Evolutionary conservation across 2,329 filamentous ascomycete species (phyloP), one percentile per base, ranked within the genome.

Genomic region (Massarina eburnea): DNA sequence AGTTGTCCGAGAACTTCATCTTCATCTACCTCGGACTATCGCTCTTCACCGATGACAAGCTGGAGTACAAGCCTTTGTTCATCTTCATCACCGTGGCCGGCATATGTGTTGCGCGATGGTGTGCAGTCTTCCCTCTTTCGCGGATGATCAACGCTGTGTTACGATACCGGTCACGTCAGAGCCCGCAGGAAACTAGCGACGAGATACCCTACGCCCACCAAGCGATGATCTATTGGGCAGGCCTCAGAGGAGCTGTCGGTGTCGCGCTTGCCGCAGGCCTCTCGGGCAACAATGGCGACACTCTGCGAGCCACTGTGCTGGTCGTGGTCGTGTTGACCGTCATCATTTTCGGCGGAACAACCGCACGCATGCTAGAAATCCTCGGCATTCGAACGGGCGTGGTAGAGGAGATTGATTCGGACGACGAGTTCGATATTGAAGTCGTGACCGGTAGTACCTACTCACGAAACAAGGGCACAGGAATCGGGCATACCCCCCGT

Each of bases 221-320:
- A 71, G 91, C 88, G n/a, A 97, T 99, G 94, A 82, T 99, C n/a
- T 99, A 95, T 74, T 99, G 94, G 94, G 94, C 94, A 14, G 94
- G 94, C 20, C 79, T 99, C 22, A 89, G 94, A 52, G 94, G 94
- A 60, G 94, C 94, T 37, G 94, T 99, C 58, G 94, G 94, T 46
- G 94, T 99, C 27, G 94, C 94, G 1, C 78, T 99, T 37, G 94
- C 94, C 24, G 92, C 92, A 18, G 87, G 95, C 20, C 80, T 99
- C 37, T 85, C 83, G 0, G 94, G 91, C 36, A 83, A 85, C 42
- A 94, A 95, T 64, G 85, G 84, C 1, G 86, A 85, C 46, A 89
- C 90, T 1, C 78, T 99, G 27, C 87, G 91, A 58, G 94, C 94
- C 6, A 99, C 94, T 0, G 92, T 99, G n/a, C 77, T 99, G 9